Percentiles rank a stretch among this genome's conserved stretches.
phyloP scores from a whole-genome alignment of 805 yeast species.

The Lachancea lanzarotensis region DNA sequence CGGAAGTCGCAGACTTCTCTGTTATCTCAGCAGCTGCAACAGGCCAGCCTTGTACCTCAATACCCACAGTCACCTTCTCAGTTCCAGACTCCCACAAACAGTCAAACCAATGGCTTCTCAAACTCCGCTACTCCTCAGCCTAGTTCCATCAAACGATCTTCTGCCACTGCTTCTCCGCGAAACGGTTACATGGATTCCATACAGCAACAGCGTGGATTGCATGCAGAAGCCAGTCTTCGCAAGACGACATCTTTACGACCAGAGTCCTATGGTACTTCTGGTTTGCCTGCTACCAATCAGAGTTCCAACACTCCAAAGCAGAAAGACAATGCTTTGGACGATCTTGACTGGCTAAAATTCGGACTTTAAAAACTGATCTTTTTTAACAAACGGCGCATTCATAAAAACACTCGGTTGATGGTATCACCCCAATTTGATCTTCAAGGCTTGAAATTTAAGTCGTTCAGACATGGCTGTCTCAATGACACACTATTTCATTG shows the following conservation, averaged over 20 bases:
- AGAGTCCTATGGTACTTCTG: slow-evolving; percentile 4
- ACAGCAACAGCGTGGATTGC: slow-evolving; percentile 22
- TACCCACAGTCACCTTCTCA: slow-evolving; percentile 8
- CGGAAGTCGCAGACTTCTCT: slow-evolving; percentile 29
- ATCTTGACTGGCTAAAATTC: slow-evolving; percentile 33
- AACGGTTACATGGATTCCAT: slow-evolving; percentile 22
- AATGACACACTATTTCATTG: background rate
- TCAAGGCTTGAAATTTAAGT: background rate
- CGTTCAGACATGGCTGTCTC: background rate
- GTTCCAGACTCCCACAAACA: slow-evolving; percentile 5
- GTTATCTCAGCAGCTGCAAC: slow-evolving; percentile 31
- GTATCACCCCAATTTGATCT: background rate
- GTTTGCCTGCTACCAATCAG: background rate
- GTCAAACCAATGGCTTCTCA: background rate
- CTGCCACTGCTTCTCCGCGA: slow-evolving; percentile 20
- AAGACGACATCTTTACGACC: slow-evolving; percentile 5
- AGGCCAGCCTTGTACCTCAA: slow-evolving; percentile 12
- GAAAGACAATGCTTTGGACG: slow-evolving; percentile 18
- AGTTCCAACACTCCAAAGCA: slow-evolving; percentile 10
- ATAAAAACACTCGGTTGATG: background rate
- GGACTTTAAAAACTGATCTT: slow-evolving; percentile 18
- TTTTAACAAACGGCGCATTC: background rate
- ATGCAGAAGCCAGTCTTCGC: slow-evolving; percentile 4
- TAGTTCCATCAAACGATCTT: slow-evolving; percentile 6
- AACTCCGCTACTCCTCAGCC: slow-evolving; percentile 8